Evolutionary conservation across 768 basidiomycete species (phyloP), one percentile per base, ranked within the genome.

Genomic region (Flagelloscypha sp.): DNA sequence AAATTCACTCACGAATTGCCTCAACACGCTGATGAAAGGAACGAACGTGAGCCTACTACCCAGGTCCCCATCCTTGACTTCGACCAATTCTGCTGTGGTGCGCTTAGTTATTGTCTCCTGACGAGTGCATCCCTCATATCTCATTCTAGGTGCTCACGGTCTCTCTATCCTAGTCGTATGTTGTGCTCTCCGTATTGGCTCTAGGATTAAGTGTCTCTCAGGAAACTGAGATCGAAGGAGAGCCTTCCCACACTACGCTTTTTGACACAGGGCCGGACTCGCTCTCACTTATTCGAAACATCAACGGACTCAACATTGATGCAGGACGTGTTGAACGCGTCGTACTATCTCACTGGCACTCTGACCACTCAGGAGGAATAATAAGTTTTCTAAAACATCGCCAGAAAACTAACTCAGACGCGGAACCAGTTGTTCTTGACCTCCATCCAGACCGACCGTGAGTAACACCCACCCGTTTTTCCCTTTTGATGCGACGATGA

Each of bases 181-280:
- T 48, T 4, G 20, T 7, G 19, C 22, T 19, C 20, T n/a, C n/a
- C n/a, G n/a, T n/a, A n/a, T n/a, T n/a, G n/a, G n/a, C n/a, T n/a
- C n/a, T n/a, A n/a, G n/a, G n/a, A n/a, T n/a, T n/a, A n/a, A n/a
- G n/a, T n/a, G 8, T 19, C 20, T 11, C 11, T 24, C 49, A 79
- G 77, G 71, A 82, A 65, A 84, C 78, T 2, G 65, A 70, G 39
- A 54, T 68, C 8, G 47, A 62, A 16, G 76, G 59, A 15, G 53
- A 63, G 27, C 36, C 54, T 38, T 48, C 63, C 3, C 70, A 74
- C 36, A 58, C 68, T n/a, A 76, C 75, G 11, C 66, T 90, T 23
- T 87, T 92, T 50, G 88, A 92, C 57, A 79, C 84, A 11, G 88
- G 88, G 0, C 88, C 87, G 7, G 87, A 90, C 49, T 72, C 74